These are phyloP conservation scores for Daldinia sp. DNA, from an alignment of 2,329 filamentous ascomycete genomes.

Conservation along the genomic window DNA sequence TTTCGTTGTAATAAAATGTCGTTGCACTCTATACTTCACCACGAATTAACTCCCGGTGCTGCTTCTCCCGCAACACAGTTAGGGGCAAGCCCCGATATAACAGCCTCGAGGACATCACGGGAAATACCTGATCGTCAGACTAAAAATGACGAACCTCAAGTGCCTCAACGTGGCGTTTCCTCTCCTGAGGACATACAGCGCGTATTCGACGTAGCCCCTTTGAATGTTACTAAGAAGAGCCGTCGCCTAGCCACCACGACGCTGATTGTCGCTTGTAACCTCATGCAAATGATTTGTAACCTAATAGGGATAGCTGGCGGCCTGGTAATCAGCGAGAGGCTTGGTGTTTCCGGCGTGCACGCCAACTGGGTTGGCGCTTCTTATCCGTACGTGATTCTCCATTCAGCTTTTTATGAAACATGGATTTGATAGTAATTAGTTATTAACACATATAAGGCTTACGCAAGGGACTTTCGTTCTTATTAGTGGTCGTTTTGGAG, in stretches of 20 bases:
- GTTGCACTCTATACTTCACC: not conserved
- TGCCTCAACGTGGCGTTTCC: not conserved
- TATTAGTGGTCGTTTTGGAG: not conserved
- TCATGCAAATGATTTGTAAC: slow-evolving; percentile 50
- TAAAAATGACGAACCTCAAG: not conserved
- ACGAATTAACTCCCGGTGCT: not conserved
- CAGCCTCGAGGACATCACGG: not conserved
- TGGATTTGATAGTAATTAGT: not conserved
- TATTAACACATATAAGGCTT: not conserved
- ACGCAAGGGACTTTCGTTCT: not conserved
- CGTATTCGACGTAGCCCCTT: slow-evolving; percentile 39
- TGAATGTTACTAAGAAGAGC: slow-evolving; percentile 34
- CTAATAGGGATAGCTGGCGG: slow-evolving; percentile 50
- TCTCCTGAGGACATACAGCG: slow-evolving; percentile 33
- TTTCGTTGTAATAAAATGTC: not conserved
- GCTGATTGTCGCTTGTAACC: slow-evolving; percentile 33
- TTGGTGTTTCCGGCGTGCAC: slow-evolving; percentile 50
- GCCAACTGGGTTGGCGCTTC: slow-evolving; percentile 57
- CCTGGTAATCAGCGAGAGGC: slow-evolving; percentile 46
- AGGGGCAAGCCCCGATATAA: not conserved
- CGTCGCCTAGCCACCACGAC: slow-evolving; percentile 32
- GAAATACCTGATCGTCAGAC: not conserved
- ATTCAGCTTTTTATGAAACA: slow-evolving; percentile 11
- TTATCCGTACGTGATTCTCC: slow-evolving; percentile 49
- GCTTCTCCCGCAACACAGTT: not conserved